Conservation (phyloP, 2,329 filamentous ascomycete species). For the Monilinia polystroma region DNA sequence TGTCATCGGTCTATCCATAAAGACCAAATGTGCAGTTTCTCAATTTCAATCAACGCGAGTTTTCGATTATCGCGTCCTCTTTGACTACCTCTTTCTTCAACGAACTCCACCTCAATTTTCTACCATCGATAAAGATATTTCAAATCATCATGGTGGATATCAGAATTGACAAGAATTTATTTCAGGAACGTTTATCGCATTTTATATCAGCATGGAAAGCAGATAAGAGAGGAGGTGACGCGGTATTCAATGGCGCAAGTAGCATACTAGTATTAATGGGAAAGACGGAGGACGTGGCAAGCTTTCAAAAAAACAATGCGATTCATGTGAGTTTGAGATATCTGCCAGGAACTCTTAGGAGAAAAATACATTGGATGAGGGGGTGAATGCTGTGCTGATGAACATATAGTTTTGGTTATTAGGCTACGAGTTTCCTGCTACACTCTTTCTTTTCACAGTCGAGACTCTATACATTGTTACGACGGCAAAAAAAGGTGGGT, state of each 20-base stretch:
- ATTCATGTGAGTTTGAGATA: constrained; percentile 71
- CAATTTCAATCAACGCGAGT: constrained; percentile 30
- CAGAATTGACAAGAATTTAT: constrained; percentile 89
- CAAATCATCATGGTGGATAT: constrained; percentile 62
- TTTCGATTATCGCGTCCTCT: constrained; percentile 31
- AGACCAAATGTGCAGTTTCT: constrained; percentile 11
- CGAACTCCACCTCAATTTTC: constrained; percentile 27
- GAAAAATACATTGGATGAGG: background rate
- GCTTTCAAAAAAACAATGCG: constrained; percentile 94
- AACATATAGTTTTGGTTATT: constrained; percentile 84
- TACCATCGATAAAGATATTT: constrained; percentile 32
- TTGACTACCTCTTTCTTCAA: constrained; percentile 14
- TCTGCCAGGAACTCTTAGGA: constrained; percentile 4
- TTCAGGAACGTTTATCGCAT: constrained; percentile 88
- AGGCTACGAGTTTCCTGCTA: constrained; percentile 97
- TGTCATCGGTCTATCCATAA: background rate
- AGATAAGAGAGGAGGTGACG: constrained; percentile 85
- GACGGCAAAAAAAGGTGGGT: constrained; percentile 89
- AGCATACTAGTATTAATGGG: constrained; percentile 91
- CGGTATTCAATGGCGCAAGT: constrained; percentile 78
- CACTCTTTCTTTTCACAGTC: constrained; percentile 85
- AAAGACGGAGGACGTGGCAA: constrained; percentile 84
- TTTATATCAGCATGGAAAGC: constrained; percentile 93
- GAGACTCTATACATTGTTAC: constrained; percentile 91
- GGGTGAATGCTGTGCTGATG: constrained; percentile 26